Percentiles rank a stretch among this genome's conserved stretches.
Evolutionary conservation across 2,329 filamentous ascomycete genomes (phyloP).

Genomic region (Aspergillus sp.): DNA sequence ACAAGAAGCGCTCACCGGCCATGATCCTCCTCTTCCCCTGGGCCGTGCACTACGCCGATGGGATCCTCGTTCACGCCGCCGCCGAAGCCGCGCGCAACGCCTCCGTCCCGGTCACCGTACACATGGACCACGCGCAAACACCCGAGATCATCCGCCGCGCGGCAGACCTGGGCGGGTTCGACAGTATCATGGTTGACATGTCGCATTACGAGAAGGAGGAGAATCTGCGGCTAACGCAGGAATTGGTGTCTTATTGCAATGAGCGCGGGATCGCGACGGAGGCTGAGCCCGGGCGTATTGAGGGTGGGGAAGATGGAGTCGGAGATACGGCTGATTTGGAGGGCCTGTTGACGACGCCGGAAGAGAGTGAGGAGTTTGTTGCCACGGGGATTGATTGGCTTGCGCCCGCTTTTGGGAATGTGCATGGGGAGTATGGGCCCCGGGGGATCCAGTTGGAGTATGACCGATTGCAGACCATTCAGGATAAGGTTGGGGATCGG

Average conservation of each 20-base stretch:
- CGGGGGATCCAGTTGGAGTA: slow-evolving; percentile 64
- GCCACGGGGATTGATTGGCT: slow-evolving; percentile 71
- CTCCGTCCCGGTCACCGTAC: slow-evolving; percentile 60
- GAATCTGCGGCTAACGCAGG: slow-evolving; percentile 64
- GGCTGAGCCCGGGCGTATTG: slow-evolving; percentile 70
- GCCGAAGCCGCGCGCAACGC: slow-evolving; percentile 58
- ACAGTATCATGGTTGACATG: slow-evolving; percentile 79
- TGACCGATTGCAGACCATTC: slow-evolving; percentile 51
- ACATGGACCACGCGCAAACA: slow-evolving; percentile 67
- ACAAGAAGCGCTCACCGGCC: slow-evolving; percentile 64
- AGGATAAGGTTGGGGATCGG: slow-evolving; percentile 48
- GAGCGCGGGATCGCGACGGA: slow-evolving; percentile 67
- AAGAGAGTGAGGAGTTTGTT: slow-evolving; percentile 70
- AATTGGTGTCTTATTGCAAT: slow-evolving; percentile 64
- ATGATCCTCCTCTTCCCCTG: slow-evolving; percentile 75
- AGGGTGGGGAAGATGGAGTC: slow-evolving; percentile 73
- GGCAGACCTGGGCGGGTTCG: slow-evolving; percentile 63
- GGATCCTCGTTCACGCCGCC: slow-evolving; percentile 56
- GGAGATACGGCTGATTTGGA: slow-evolving; percentile 64
- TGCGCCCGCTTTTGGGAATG: slow-evolving; percentile 74
- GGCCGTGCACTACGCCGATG: slow-evolving; percentile 66
- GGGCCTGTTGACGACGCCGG: slow-evolving; percentile 65
- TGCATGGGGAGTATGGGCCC: slow-evolving; percentile 71
- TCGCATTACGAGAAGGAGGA: slow-evolving; percentile 69
- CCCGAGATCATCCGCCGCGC: slow-evolving; percentile 62